Evolutionary conservation across 2,329 filamentous ascomycete genomes (phyloP), one percentile per base, ranked within the genome.

Genomic region (Chrysoporthe puriensis): DNA sequence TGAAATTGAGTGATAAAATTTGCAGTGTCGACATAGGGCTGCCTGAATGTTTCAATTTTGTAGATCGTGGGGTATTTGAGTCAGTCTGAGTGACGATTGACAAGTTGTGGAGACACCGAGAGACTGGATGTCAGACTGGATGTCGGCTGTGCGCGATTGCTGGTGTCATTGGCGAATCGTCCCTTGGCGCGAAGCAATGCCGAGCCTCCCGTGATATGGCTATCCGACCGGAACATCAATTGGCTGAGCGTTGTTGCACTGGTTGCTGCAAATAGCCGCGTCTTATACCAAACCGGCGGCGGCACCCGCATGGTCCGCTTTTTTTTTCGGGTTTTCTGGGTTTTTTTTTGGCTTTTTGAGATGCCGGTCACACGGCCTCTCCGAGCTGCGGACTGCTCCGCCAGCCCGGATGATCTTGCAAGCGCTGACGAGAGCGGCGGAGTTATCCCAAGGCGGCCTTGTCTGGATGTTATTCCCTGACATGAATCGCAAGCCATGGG

Each of bases 41-140:
- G 54, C 54, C 26, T 21, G 50, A 11, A 21, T 32, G 50, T 52
- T 52, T 52, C 50, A 52, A 14, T 4, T 3, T 52, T 26, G 50
- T 52, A 52, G 50, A 52, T 52, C 50, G 43, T 61, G 58, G 58
- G n/a, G 58, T 61, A 34, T 61, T 13, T 16, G 58, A 61, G 9
- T 61, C 42, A 61, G 58, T 48, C 58, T 61, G 42, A 21, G 21
- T 34, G 21, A 26, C 43, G 42, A n/a, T 21, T 44, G 43, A 40
- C 54, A 52, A 61, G 58, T 21, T 32, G 58, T 61, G 58, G 58
- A 32, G 58, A 32, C 43, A 14, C 26, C 26, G 42, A n/a, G 40
- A 61, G 42, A 61, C 48, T 61, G n/a, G 40, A 34, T 48, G 58
- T 16, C 43, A 21, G 26, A 8, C 5, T 61, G n/a, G 40, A 34